Base-by-base conservation (phyloP, 352 stramenopile species). In the Plasmopara viticola region DNA sequence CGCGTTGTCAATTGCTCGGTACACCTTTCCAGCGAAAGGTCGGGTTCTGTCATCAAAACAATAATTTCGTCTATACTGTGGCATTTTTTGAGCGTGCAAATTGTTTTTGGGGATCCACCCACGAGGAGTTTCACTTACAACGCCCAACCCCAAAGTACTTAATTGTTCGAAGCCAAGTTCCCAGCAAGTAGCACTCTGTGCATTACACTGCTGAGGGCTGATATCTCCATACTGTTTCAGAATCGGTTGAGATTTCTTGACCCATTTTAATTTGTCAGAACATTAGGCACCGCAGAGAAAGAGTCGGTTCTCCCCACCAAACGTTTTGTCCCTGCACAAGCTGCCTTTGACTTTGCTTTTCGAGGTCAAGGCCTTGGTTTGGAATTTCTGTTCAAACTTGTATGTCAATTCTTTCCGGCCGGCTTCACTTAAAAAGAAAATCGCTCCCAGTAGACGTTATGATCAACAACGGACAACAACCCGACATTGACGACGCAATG, bases 181-280 rank as follows among this genome's bases (percentile, higher is more conserved):
- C 39, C 14, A 44, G 39, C n/a, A 44, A 44, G 28, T 29, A n/a
- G 39, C 39, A 44, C 28, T 25, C 39, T 6, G 39, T 29, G 3
- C n/a, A 9, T 12, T 29, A 5, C 28, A 25, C 7, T 25, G 39
- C 39, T 30, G 39, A n/a, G 39, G 39, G 39, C 17, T 29, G 20
- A 44, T 34, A 58, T 14, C 17, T 53, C 25, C 44, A 29, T 14
- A 25, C 44, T 13, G 29, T 58, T 0, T n/a, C 43, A 9, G 37
- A 30, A 1, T 52, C 35, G 15, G 43, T 48, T 0, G 37, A 51
- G 5, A 14, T 58, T 5, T 35, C 48, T 12, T 25, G 48, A 48
- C 43, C 52, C 2, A 52, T 52, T 17, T 38, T 57, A 7, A 58
- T 58, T 15, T 25, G 35, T 7, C 44, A 59, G 14, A 25, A 53